A percentile compares a stretch with the other conserved stretches of the same genome.
phyloP scores from a whole-genome alignment of 2,329 filamentous ascomycete genomes.

The Pseudogymnoascus sp. region DNA sequence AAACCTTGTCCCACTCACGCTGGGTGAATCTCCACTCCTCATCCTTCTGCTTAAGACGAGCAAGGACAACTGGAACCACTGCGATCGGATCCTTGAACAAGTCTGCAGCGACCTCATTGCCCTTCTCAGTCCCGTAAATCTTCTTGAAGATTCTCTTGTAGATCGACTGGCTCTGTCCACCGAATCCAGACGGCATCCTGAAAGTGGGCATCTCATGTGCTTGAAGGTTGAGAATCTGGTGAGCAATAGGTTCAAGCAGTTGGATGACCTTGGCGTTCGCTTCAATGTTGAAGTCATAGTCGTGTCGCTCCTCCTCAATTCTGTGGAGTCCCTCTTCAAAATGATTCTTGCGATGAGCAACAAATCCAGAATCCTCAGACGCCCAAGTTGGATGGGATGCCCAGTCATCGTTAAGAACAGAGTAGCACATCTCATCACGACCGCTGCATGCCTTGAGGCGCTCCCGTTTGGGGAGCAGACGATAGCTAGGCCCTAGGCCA shows the following conservation, averaged over 20 bases:
- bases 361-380: conserved; percentile 94
- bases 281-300: conserved; percentile 98
- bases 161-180: conserved; percentile 90
- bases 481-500: conserved; percentile 91
- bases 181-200: conserved; percentile 73
- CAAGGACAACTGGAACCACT: conserved; percentile 82
- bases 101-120: conserved; percentile 77
- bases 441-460: conserved; percentile 88
- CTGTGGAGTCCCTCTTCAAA: conserved; percentile 91
- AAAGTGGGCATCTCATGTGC: conserved; percentile 67
- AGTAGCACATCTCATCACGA: conserved; percentile 87
- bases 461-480: conserved; percentile 84
- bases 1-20: conserved; percentile 98
- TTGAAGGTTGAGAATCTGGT: conserved; percentile 77
- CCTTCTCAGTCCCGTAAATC: conserved; percentile 81
- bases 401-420: conserved; percentile 95
- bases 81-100: conserved; percentile 79
- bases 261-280: conserved; percentile 92
- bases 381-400: conserved; percentile 98
- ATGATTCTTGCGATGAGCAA: conserved; percentile 93
- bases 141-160: conserved; percentile 98
- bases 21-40: conserved; percentile 94
- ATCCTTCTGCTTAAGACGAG: conserved; percentile 87
- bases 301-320: conserved; percentile 95
- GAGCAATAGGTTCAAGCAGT: conserved; percentile 86